Evolutionary conservation across 2,329 filamentous ascomycete genomes (phyloP).

Genomic region (Talaromyces sp.): DNA sequence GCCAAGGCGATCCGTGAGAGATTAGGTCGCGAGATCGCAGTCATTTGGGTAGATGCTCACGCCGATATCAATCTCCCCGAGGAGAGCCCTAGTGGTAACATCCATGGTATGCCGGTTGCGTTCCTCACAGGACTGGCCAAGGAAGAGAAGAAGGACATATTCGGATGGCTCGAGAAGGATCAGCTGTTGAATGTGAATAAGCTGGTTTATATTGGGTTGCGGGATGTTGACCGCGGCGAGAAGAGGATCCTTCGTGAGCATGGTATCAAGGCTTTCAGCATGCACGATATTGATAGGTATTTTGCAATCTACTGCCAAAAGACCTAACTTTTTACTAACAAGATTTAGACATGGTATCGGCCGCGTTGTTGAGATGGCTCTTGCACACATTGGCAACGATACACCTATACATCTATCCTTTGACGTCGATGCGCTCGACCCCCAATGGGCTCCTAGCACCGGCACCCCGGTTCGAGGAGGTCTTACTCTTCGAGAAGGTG

Average conservation of each 20-base stretch:
- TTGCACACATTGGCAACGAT: constrained; percentile 89
- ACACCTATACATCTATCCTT: constrained; percentile 97
- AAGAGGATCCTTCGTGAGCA: constrained; percentile 87
- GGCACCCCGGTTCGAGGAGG: constrained; percentile 93
- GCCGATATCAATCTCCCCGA: constrained; percentile 97
- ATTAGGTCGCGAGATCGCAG: constrained; percentile 76
- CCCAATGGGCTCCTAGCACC: constrained; percentile 92
- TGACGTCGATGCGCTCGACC: constrained; percentile 93
- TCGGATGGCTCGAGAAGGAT: constrained; percentile 77
- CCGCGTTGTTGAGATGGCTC: constrained; percentile 95
- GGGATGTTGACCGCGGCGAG: constrained; percentile 90
- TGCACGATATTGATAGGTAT: constrained; percentile 94
- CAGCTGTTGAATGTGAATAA: constrained; percentile 66
- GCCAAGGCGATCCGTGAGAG: constrained; percentile 83
- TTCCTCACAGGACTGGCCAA: constrained; percentile 83
- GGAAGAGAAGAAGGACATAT: constrained; percentile 72
- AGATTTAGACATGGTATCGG: constrained; percentile 77
- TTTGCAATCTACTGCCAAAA: constrained; percentile 25
- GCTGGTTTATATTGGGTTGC: constrained; percentile 92
- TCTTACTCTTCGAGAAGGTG: constrained; percentile 87
- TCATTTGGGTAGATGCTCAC: constrained; percentile 98
- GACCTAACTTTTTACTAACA: neutral
- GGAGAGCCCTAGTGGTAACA: constrained; percentile 82
- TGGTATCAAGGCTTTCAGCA: constrained; percentile 92
- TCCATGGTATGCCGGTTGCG: constrained; percentile 96